These are phyloP conservation scores for Castanospermum australe DNA, from an alignment of 306 rosid genomes.

Conservation along the genomic window DNA sequence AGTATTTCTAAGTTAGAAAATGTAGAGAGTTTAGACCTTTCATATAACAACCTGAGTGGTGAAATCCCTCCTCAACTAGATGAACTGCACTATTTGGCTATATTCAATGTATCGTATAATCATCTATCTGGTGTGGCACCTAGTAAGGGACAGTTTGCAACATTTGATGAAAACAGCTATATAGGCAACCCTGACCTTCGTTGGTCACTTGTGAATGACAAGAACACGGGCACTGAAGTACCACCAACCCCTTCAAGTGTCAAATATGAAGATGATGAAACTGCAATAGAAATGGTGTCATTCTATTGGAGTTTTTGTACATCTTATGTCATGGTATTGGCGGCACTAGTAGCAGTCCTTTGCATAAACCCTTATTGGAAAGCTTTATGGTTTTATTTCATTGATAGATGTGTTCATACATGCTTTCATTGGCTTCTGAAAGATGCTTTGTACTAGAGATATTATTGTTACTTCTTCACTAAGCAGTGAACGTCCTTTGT, in stretches of 20 bases:
- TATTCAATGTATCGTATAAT: conserved; percentile 5
- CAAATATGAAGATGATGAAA: neutral
- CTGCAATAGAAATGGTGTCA: neutral
- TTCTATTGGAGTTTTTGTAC: conserved; percentile 11
- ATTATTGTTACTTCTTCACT: neutral
- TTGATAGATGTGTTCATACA: neutral
- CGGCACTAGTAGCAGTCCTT: neutral
- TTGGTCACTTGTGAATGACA: neutral
- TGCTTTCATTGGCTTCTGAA: neutral
- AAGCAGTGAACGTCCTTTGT: neutral
- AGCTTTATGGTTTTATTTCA: conserved; percentile 8
- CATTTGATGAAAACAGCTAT: neutral
- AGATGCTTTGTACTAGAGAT: neutral
- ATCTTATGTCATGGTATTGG: neutral
- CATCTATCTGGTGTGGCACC: neutral
- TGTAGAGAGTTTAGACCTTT: conserved; percentile 16
- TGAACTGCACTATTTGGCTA: neutral
- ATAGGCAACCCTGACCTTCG: neutral
- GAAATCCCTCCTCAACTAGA: neutral
- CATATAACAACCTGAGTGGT: conserved; percentile 7
- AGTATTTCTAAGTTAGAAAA: neutral
- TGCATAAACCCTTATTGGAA: neutral
- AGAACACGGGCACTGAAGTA: neutral
- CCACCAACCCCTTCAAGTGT: neutral
- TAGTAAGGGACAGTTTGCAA: neutral